Percentiles rank a stretch among this genome's conserved stretches.
phyloP scores from a whole-genome alignment of 176 grass and related monocot genomes.

The Cymbopogon citratus region DNA sequence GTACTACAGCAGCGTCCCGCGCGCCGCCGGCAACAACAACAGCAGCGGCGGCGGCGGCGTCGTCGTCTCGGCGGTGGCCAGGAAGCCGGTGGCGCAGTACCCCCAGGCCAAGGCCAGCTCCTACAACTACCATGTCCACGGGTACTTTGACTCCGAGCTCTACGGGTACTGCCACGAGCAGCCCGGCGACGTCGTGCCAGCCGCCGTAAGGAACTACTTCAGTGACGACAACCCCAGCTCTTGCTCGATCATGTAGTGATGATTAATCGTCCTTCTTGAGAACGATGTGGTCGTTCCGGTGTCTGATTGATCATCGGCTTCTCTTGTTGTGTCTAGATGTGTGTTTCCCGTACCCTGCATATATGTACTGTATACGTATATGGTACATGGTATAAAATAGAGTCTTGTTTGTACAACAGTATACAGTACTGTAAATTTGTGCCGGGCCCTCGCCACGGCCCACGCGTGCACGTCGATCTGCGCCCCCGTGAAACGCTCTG shows the following conservation, averaged over 20 bases:
- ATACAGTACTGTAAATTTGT: not conserved
- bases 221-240: constrained; percentile 76
- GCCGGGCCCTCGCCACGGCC: no score
- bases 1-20: not conserved
- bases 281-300: not conserved
- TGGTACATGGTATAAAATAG: not conserved
- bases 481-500: no score
- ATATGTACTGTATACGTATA: not conserved
- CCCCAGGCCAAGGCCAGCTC: constrained; percentile 29
- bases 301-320: not conserved
- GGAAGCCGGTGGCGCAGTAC: not conserved
- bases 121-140: constrained; percentile 79
- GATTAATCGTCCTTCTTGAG: not conserved
- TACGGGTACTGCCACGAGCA: constrained; percentile 38
- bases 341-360: not conserved
- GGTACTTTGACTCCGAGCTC: constrained; percentile 46
- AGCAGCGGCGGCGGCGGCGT: not conserved
- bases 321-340: not conserved
- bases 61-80: not conserved
- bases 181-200: constrained; percentile 21
- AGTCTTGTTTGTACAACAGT: not conserved
- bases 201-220: constrained; percentile 39
- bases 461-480: no score
- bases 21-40: not conserved
- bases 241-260: constrained; percentile 64